A percentile compares a stretch with the other conserved stretches of the same genome.
phyloP scores from a whole-genome alignment of 306 rosid genomes.

The Casuarina equisetifolia region DNA sequence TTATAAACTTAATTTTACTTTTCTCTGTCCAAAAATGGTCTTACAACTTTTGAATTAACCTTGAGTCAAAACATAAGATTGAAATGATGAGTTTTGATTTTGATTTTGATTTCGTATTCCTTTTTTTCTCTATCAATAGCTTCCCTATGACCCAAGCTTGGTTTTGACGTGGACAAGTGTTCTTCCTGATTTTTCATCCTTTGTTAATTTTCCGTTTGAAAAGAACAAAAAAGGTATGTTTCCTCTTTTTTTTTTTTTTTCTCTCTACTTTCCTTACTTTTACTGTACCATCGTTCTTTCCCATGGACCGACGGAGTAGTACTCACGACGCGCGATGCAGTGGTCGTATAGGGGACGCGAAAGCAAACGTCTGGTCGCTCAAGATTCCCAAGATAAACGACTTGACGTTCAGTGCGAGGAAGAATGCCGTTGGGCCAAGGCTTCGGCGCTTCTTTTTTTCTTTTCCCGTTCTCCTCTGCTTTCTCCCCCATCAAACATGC shows the following conservation, averaged over 20 bases:
- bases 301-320: too few species aligned
- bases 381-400: not conserved
- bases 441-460: constrained; percentile 26
- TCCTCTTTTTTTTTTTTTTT: too few species aligned
- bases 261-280: not conserved
- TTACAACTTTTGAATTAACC: too few species aligned
- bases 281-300: too few species aligned
- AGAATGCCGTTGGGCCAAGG: constrained; percentile 51
- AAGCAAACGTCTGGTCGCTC: not conserved
- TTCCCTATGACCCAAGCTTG: not conserved
- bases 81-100: not conserved
- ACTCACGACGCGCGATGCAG: too few species aligned
- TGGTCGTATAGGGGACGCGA: not conserved
- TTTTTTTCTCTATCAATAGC: not conserved
- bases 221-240: too few species aligned
- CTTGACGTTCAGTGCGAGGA: not conserved
- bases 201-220: not conserved
- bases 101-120: too few species aligned
- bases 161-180: not conserved
- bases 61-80: not conserved
- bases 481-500: not conserved
- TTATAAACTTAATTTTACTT: too few species aligned
- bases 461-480: not conserved
- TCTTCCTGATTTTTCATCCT: not conserved
- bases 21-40: too few species aligned